Evolutionary conservation across 2,329 filamentous ascomycete species (phyloP).

Genomic region (Aspergillus ustus): DNA sequence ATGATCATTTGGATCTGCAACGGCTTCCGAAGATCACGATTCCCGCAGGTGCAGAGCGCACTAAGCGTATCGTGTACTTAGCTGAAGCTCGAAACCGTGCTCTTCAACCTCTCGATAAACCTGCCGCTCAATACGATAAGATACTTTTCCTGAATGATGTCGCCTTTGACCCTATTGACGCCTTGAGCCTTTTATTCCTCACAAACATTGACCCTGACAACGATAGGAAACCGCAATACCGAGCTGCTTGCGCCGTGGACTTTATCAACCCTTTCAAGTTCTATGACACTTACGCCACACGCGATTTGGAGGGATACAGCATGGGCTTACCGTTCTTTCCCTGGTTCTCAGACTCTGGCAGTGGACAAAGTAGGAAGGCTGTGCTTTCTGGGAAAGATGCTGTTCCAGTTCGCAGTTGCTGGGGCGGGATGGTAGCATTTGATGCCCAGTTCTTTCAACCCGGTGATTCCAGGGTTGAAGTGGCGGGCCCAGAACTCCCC

Average conservation of each 20-base stretch:
- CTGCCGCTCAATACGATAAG: slow-evolving; percentile 55
- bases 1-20: slow-evolving; percentile 60
- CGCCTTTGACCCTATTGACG: slow-evolving; percentile 61
- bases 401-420: slow-evolving; percentile 72
- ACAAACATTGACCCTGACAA: slow-evolving; percentile 53
- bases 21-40: slow-evolving; percentile 63
- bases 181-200: slow-evolving; percentile 63
- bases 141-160: slow-evolving; percentile 70
- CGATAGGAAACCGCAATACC: slow-evolving; percentile 62
- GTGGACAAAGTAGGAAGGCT: slow-evolving; percentile 61
- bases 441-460: slow-evolving; percentile 50
- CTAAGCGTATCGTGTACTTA: slow-evolving; percentile 73
- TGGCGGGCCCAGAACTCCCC: slow-evolving; percentile 38
- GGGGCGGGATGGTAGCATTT: slow-evolving; percentile 71
- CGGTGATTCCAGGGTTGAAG: not conserved
- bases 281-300: slow-evolving; percentile 75
- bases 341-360: slow-evolving; percentile 62
- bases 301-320: slow-evolving; percentile 69
- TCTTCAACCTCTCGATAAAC: slow-evolving; percentile 63
- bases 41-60: slow-evolving; percentile 63
- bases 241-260: slow-evolving; percentile 73
- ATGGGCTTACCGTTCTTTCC: slow-evolving; percentile 74
- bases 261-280: slow-evolving; percentile 73
- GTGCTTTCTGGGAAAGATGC: slow-evolving; percentile 62
- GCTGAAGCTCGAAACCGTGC: slow-evolving; percentile 74